Evolutionary conservation across 1,139 yeast genomes (phyloP).

Genomic region (Yamadazyma mexicana): DNA sequence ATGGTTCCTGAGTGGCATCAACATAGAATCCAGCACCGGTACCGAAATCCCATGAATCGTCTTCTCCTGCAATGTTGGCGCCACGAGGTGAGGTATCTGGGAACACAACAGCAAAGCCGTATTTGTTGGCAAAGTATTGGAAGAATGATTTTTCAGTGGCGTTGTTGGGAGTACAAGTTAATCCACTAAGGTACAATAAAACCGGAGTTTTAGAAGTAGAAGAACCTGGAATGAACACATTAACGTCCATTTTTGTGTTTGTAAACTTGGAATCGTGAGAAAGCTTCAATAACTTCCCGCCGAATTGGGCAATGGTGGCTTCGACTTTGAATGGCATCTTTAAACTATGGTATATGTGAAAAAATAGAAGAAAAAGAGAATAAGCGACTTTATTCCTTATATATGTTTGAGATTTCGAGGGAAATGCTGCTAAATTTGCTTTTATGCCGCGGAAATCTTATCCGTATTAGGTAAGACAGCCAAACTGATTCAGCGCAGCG

Average conservation of each 20-base stretch:
- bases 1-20: slow-evolving; percentile 76
- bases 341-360: no score
- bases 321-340: slow-evolving; percentile 53
- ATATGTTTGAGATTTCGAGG: neutral
- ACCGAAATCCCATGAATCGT: slow-evolving; percentile 87
- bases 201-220: slow-evolving; percentile 56
- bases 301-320: slow-evolving; percentile 64
- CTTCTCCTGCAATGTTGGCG: slow-evolving; percentile 78
- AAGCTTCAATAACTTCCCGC: slow-evolving; percentile 75
- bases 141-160: slow-evolving; percentile 94
- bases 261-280: slow-evolving; percentile 69
- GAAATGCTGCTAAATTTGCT: neutral
- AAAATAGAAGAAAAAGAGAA: neutral
- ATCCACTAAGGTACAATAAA: slow-evolving; percentile 78
- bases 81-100: slow-evolving; percentile 99
- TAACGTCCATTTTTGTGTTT: slow-evolving; percentile 77
- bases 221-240: slow-evolving; percentile 72
- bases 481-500: no score
- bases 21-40: slow-evolving; percentile 94
- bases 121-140: slow-evolving; percentile 75
- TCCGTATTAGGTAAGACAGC: slow-evolving; percentile 3
- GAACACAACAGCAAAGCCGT: slow-evolving; percentile 84
- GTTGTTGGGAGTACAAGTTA: slow-evolving; percentile 92
- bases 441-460: slow-evolving; percentile 4
- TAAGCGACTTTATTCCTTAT: no score